Evolutionary conservation across 805 yeast species (phyloP), one percentile per base, ranked within the genome.

Genomic region (Cyberlindnera nakhonratchasimensis): DNA sequence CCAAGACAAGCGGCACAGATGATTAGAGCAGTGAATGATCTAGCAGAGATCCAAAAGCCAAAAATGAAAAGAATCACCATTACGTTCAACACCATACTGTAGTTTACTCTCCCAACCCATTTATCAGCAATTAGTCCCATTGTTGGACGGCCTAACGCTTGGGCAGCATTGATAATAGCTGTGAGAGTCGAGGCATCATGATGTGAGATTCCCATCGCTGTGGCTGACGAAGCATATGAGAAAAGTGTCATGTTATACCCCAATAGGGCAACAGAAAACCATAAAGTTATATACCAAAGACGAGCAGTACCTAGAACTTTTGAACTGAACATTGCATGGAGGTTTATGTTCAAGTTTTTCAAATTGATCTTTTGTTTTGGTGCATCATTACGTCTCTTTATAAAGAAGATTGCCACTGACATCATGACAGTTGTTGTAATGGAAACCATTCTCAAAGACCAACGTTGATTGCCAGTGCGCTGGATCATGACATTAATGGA

Each of bases 391-490:
- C 42, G 17, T 64, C 65, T 20, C 49, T 61, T 40, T 17, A 66
- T 58, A 19, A 81, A 61, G 3, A 60, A 25, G 4, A 67, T 58
- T 0, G 78, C 73, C 13, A 75, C 47, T 0, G 64, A 34, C n/a
- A 72, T 54, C 2, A 66, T 37, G 0, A 55, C 51, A 6, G 69
- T 57, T 18, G 71, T 55, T 35, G 61, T 50, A 22, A 75, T 66
- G 0, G 70, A 72, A 43, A 70, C 53, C 69, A 75, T 67, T 47
- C 79, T 57, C 25, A 74, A 55, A 8, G 79, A 74, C 77, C 75
- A 70, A 42, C 59, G 60, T 32, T 74, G 74, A 47, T 67, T 58
- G 2, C 74, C 72, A 9, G 68, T 61, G 14, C 58, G 62, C 8
- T 62, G 51, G 22, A 76, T 71, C 51, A 76, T 56, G 9, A 68